These are phyloP conservation scores for Macrophomina pseudophaseolina DNA, from an alignment of 2,329 filamentous ascomycete genomes.

Conservation along the genomic window DNA sequence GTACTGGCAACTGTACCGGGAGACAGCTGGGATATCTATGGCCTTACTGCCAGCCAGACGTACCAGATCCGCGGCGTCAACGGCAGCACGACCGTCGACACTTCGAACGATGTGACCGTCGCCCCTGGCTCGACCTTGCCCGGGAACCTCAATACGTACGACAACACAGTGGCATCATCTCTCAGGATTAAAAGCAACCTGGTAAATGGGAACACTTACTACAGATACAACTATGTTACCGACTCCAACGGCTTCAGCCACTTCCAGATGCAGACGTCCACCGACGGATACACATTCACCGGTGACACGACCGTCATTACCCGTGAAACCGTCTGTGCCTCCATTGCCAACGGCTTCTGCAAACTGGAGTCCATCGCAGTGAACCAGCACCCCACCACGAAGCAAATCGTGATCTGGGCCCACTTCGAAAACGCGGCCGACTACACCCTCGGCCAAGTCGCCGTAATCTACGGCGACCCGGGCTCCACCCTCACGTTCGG, in stretches of 20 bases:
- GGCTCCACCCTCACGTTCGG: constrained; percentile 29
- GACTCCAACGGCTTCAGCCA: constrained; percentile 29
- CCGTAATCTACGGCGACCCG: constrained; percentile 31
- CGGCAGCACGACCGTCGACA: constrained; percentile 21
- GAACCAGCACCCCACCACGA: constrained; percentile 27
- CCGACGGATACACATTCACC: constrained; percentile 30
- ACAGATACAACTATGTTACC: constrained; percentile 32
- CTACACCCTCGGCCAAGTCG: constrained; percentile 31
- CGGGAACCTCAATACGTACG: constrained; percentile 30
- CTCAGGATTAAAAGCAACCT: constrained; percentile 29
- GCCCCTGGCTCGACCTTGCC: constrained; percentile 20
- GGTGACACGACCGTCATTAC: constrained; percentile 29
- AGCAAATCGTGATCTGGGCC: constrained; percentile 31
- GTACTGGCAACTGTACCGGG: constrained; percentile 27
- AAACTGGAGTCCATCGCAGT: constrained; percentile 31
- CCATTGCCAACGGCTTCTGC: constrained; percentile 20
- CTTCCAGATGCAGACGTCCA: constrained; percentile 31
- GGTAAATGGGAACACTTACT: constrained; percentile 23
- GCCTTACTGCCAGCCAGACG: constrained; percentile 15
- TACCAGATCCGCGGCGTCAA: constrained; percentile 27
- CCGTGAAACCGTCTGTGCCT: constrained; percentile 2
- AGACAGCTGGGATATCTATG: constrained; percentile 29
- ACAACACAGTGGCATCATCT: constrained; percentile 28
- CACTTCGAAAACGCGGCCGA: constrained; percentile 31
- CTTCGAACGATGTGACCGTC: constrained; percentile 22